Base-by-base conservation (phyloP, 345 rosid species). In the Eucalyptus dawsonii region DNA sequence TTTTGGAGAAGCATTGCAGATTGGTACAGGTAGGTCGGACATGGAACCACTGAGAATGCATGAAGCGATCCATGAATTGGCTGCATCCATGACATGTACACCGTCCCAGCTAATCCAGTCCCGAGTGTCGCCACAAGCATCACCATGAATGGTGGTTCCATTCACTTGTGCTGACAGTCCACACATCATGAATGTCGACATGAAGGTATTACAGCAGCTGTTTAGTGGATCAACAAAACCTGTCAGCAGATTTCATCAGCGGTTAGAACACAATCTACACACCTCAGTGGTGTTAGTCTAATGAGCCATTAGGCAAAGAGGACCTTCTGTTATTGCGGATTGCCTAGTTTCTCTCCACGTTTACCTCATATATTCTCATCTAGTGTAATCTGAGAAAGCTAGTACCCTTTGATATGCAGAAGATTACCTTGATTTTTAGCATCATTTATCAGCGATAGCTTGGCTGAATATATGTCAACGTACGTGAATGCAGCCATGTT, bases 101-200 rank as follows among this genome's bases (percentile, higher is more conserved):
- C 95, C 95, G 91, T 97, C 98, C 97, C 99, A 95, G 91, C 95
- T 95, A 56, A 96, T 91, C 89, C 91, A 92, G 80, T 14, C 88
- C 31, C 88, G 91, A 34, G 95, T 96, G 87, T 93, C 87, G 51
- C 92, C 54, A 88, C 97, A 96, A 2, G 97, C 92, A 58, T 90
- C 87, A 34, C 95, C 96, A 88, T 91, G 93, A 60, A 93, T 93
- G 62, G 94, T 92, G 88, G 95, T 93, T 62, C 96, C 96, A 88
- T 93, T 94, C 56, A 92, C 92, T 49, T 89, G 88, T 76, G 91
- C 91, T 58, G 92, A 93, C 87, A 93, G 92, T 50, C 96, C 95
- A 85, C 99, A 96, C 56, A 37, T 49, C 40, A 47, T 51, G 49
- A 91, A 92, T 19, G 92, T 93, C 27, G 89, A 69, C 58, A 91